phyloP scores from a whole-genome alignment of 2,329 filamentous ascomycete species.

The Dactylellina haptotyla region DNA sequence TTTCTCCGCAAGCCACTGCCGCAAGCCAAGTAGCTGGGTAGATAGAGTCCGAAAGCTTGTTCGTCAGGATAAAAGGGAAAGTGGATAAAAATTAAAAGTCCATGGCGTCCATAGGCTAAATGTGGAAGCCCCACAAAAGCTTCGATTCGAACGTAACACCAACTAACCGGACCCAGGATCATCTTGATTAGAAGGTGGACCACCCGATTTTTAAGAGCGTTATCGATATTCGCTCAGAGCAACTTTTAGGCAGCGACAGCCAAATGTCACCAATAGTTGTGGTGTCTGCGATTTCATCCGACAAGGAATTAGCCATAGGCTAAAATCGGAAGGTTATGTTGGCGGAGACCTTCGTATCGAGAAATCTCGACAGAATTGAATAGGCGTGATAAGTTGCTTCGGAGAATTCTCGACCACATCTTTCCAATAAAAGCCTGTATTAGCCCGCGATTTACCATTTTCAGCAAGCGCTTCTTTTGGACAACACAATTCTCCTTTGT shows the following conservation, averaged over 20 bases:
- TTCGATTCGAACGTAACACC: not conserved
- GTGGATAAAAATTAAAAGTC: conserved; percentile 37
- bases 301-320: not conserved
- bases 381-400: too few species aligned
- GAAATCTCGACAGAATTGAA: not conserved
- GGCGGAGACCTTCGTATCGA: not conserved
- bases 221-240: too few species aligned
- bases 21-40: conserved; percentile 19
- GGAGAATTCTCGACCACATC: too few species aligned
- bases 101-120: conserved; percentile 44
- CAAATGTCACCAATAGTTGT: not conserved
- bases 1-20: conserved; percentile 38
- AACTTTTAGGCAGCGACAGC: not conserved
- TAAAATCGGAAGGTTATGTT: not conserved
- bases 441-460: too few species aligned
- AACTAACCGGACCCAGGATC: not conserved
- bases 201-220: too few species aligned
- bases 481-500: not conserved
- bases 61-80: conserved; percentile 37
- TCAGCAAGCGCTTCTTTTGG: too few species aligned
- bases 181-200: too few species aligned
- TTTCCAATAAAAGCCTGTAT: too few species aligned
- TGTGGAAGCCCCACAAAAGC: not conserved
- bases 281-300: too few species aligned
- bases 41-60: conserved; percentile 1